These are phyloP conservation scores for Eucalyptus cladocalyx DNA, from an alignment of 345 rosid species.

Conservation along the genomic window DNA sequence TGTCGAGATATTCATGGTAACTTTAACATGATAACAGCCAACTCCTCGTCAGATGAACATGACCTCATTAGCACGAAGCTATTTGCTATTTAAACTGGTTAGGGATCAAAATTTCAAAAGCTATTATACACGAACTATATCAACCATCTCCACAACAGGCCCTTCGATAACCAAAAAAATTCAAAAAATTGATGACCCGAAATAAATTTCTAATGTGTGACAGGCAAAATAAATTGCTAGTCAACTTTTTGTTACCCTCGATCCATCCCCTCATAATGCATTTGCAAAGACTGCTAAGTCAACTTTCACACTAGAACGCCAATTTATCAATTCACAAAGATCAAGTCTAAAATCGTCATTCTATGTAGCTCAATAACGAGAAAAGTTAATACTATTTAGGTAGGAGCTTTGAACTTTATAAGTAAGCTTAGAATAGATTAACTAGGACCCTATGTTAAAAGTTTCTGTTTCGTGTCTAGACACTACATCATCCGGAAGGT, in stretches of 20 bases:
- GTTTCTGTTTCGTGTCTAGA: neutral
- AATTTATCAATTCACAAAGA: neutral
- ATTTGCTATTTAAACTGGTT: neutral
- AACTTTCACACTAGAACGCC: neutral
- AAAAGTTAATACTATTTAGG: neutral
- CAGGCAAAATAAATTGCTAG: neutral
- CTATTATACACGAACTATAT: neutral
- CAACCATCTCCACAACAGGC: neutral
- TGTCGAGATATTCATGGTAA: neutral
- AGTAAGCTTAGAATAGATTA: neutral
- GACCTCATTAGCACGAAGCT: neutral
- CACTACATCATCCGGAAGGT: neutral
- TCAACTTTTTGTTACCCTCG: neutral
- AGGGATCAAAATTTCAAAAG: neutral
- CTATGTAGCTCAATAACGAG: neutral
- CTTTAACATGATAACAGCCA: fast-evolving
- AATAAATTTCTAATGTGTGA: neutral
- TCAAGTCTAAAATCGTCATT: neutral
- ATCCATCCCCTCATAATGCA: neutral
- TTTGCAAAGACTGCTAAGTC: neutral
- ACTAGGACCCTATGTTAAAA: neutral
- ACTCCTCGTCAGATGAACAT: neutral
- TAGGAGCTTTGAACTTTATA: neutral
- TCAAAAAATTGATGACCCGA: neutral
- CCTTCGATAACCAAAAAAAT: neutral